Evolutionary conservation across 2,329 filamentous ascomycete genomes (phyloP).

Genomic region (Diatrype stigma): DNA sequence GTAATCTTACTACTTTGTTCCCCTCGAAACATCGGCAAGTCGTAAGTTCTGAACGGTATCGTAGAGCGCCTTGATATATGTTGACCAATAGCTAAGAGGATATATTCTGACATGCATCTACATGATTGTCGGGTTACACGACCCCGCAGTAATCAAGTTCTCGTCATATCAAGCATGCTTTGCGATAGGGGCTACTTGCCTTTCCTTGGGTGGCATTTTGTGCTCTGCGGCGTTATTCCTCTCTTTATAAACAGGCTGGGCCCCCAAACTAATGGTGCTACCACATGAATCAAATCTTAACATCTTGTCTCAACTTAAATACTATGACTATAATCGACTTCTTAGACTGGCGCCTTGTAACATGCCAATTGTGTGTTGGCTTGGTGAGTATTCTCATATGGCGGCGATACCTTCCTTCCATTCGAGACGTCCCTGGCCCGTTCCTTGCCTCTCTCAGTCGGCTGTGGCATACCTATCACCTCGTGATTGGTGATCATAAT

Average conservation of each 20-base stretch:
- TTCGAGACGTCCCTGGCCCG: constrained; percentile 37
- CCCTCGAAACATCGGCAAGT: neutral
- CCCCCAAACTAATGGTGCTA: neutral
- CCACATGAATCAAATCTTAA: neutral
- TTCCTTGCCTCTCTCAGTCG: constrained; percentile 35
- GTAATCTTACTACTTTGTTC: no score
- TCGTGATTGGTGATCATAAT: constrained; percentile 34
- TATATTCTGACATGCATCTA: no score
- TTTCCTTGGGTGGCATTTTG: no score
- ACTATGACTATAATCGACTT: neutral
- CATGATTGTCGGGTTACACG: no score
- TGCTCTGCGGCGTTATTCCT: no score
- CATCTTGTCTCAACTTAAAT: neutral
- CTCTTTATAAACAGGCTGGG: no score
- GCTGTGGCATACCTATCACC: constrained; percentile 35
- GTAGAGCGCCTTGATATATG: no score
- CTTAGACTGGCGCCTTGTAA: neutral
- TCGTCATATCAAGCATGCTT: neutral
- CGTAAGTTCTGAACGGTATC: neutral
- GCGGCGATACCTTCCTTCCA: constrained; percentile 31
- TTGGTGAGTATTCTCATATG: neutral
- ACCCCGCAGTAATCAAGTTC: no score
- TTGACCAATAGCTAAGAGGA: no score
- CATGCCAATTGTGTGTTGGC: neutral
- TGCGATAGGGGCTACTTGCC: neutral